A percentile compares a stretch with the other conserved stretches of the same genome.
These are phyloP conservation scores for Binderoboletus segoi DNA, from an alignment of 1,284 basidiomycete species.

Conservation along the genomic window DNA sequence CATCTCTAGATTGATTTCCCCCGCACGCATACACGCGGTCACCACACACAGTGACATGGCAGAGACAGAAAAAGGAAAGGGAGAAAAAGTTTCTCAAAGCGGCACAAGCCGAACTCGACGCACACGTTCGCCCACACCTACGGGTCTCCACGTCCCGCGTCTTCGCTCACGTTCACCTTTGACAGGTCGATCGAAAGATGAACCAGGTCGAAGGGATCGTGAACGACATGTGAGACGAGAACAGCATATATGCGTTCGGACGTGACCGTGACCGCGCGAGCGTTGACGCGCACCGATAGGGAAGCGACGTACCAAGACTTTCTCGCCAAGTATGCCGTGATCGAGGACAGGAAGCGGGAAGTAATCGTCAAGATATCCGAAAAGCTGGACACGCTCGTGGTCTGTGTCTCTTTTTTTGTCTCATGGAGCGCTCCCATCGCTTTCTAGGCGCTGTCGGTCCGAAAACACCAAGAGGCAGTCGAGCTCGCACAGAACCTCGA, in stretches of 20 bases:
- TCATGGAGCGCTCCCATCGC: not conserved
- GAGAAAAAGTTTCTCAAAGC: conserved; percentile 35
- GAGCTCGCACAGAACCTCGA: conserved; percentile 27
- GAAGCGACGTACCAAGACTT: conserved; percentile 32
- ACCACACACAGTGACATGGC: conserved; percentile 38
- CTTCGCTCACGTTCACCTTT: not conserved
- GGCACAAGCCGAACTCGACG: conserved; percentile 33
- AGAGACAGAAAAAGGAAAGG: conserved; percentile 41
- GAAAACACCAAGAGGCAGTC: conserved; percentile 29
- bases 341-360: conserved; percentile 33
- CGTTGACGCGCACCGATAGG: conserved; percentile 12
- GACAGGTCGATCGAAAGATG: conserved; percentile 26
- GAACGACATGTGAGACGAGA: conserved; percentile 25
- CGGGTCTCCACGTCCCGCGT: not conserved
- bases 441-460: conserved; percentile 28
- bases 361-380: conserved; percentile 32
- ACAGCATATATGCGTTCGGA: not conserved
- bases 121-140: conserved; percentile 25
- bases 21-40: not conserved
- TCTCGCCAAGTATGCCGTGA: conserved; percentile 23
- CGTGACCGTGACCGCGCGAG: not conserved
- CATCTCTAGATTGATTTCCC: not conserved
- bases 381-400: conserved; percentile 28
- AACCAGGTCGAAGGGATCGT: conserved; percentile 23
- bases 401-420: conserved; percentile 9